A percentile compares a stretch with the other conserved stretches of the same genome.
Conservation (phyloP, 2,329 filamentous ascomycete genomes). For the Aspergillus floridensis region DNA sequence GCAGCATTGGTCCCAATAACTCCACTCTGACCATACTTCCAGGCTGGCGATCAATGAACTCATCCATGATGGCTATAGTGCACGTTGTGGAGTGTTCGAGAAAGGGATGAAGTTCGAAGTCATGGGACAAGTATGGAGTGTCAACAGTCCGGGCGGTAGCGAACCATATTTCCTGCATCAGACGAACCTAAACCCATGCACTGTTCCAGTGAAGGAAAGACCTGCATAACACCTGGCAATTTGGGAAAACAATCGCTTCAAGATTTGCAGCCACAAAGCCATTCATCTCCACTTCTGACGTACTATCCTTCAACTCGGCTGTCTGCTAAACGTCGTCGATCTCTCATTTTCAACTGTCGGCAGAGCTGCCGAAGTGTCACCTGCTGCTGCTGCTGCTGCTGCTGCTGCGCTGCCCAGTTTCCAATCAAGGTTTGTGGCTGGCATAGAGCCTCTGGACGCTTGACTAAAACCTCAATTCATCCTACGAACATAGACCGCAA, state of each 20-base stretch:
- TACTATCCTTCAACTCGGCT: background rate
- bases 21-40: too few relatives aligned
- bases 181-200: background rate
- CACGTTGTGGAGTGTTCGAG: too few relatives aligned
- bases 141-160: background rate
- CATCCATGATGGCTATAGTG: too few relatives aligned
- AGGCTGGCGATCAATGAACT: too few relatives aligned
- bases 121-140: background rate
- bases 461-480: background rate
- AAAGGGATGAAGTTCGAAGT: too few relatives aligned
- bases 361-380: background rate
- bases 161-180: background rate
- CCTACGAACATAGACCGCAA: background rate
- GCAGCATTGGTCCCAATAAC: too few relatives aligned
- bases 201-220: background rate
- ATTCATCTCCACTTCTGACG: background rate
- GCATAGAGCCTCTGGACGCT: background rate
- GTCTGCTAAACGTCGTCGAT: background rate
- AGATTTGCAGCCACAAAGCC: background rate
- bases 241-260: too few relatives aligned
- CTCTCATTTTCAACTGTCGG: background rate
- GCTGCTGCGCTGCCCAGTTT: background rate
- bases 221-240: background rate
- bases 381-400: background rate
- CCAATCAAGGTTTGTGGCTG: background rate